These are phyloP conservation scores for Venturia asperata DNA, from an alignment of 2,329 filamentous ascomycete species.

Conservation along the genomic window DNA sequence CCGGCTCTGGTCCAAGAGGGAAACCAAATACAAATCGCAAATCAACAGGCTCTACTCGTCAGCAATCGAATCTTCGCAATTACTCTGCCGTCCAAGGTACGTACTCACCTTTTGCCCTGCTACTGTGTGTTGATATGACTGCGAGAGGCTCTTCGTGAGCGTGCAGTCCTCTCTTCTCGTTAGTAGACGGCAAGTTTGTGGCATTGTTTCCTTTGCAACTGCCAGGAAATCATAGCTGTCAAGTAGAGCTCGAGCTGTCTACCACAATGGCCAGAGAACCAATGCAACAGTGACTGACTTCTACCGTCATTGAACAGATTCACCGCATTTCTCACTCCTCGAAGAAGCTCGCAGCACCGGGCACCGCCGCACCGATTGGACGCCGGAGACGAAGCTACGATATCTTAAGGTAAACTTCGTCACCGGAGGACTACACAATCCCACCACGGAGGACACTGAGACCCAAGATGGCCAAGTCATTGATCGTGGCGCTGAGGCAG, in stretches of 20 bases:
- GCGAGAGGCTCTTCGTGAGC: not conserved
- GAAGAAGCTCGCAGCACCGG: constrained; percentile 55
- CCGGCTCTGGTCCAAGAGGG: constrained; percentile 4
- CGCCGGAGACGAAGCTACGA: constrained; percentile 45
- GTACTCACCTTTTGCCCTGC: not conserved
- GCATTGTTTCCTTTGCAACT: not conserved
- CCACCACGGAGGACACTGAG: constrained; percentile 28
- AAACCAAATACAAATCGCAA: not conserved
- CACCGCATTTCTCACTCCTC: constrained; percentile 40
- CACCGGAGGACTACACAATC: constrained; percentile 45
- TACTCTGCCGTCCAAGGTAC: not conserved
- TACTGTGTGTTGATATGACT: not conserved
- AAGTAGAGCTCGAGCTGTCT: not conserved
- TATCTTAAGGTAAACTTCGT: constrained; percentile 53
- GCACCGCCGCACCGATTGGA: constrained; percentile 41
- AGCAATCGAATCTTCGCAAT: not conserved
- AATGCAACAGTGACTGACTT: not conserved
- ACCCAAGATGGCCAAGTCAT: constrained; percentile 1
- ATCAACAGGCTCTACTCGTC: not conserved
- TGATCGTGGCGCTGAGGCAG: not conserved
- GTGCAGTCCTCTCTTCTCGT: not conserved
- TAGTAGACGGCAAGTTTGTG: not conserved
- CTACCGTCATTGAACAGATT: not conserved
- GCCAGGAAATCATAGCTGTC: not conserved
- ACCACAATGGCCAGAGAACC: not conserved